Percentiles rank a stretch among this genome's conserved stretches.
phyloP scores from a whole-genome alignment of 176 grass and related monocot species.

The Melocanna baccifera region DNA sequence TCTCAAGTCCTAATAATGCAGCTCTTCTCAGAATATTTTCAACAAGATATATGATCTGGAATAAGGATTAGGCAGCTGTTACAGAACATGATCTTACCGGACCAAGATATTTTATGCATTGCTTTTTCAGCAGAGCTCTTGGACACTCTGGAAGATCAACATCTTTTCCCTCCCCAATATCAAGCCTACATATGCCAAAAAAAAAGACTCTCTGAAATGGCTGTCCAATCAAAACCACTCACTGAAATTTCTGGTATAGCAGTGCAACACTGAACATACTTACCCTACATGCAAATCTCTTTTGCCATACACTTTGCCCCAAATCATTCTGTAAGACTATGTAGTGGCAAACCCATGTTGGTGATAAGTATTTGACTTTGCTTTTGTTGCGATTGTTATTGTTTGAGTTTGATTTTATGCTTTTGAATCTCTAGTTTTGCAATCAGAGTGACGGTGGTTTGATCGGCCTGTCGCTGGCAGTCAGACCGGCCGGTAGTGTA shows the following conservation, averaged over 20 bases:
- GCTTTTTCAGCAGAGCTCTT: conserved; percentile 57
- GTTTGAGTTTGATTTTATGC: no score
- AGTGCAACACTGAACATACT: background rate
- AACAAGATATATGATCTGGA: background rate
- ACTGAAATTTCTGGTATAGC: background rate
- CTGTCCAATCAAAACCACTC: background rate
- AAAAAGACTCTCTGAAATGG: background rate
- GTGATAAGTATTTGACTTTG: no score
- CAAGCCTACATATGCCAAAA: conserved; percentile 51
- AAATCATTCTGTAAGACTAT: background rate
- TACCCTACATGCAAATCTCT: background rate
- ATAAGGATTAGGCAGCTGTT: background rate
- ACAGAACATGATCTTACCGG: conserved; percentile 57
- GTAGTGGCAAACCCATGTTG: no score
- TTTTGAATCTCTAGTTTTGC: no score
- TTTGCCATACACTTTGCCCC: background rate
- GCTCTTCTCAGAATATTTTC: background rate
- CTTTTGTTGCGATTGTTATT: no score
- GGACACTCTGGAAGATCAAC: conserved; percentile 69
- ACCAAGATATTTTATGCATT: conserved; percentile 89
- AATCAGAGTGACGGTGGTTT: no score
- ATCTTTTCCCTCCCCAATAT: conserved; percentile 85
- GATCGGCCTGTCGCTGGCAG: no score
- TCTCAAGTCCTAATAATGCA: background rate
- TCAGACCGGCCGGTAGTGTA: no score